These are phyloP conservation scores for Neopestalotiopsis rosae DNA, from an alignment of 2,329 filamentous ascomycete genomes.

Conservation along the genomic window DNA sequence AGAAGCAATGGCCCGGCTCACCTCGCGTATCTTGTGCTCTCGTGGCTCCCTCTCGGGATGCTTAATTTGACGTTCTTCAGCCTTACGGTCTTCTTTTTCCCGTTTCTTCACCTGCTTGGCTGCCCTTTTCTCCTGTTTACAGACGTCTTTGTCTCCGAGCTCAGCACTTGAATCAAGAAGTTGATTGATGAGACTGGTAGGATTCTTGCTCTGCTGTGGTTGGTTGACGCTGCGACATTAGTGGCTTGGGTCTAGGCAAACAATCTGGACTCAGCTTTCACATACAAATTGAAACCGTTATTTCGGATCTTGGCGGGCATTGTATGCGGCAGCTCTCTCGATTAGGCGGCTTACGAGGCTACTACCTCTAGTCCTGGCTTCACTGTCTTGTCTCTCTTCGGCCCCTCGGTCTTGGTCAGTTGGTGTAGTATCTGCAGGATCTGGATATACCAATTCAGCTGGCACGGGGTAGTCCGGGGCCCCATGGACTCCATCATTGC, in stretches of 20 bases:
- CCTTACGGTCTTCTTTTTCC: conserved; percentile 24
- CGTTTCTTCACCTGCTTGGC: conserved; percentile 23
- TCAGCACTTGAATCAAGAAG: conserved; percentile 25
- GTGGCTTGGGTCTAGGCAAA: background rate
- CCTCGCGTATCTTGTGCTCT: conserved; percentile 7
- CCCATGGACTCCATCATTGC: background rate
- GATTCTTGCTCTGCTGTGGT: conserved; percentile 22
- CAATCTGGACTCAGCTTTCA: background rate
- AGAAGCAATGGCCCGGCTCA: background rate
- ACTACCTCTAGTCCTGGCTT: background rate
- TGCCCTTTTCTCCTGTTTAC: conserved; percentile 22
- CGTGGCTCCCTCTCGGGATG: conserved; percentile 20
- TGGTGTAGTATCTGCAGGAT: background rate
- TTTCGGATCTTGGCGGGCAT: background rate
- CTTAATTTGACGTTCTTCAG: conserved; percentile 22
- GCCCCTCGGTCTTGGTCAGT: conserved; percentile 11
- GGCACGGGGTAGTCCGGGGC: conserved; percentile 1
- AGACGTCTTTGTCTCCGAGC: conserved; percentile 23
- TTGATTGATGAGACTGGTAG: conserved; percentile 21
- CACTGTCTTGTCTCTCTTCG: conserved; percentile 7
- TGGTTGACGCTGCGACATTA: background rate
- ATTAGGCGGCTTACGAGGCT: background rate
- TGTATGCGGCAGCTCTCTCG: background rate
- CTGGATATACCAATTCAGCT: conserved; percentile 11
- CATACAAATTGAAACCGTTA: conserved; percentile 4